Evolutionary conservation across 1,139 yeast genomes (phyloP), one percentile per base, ranked within the genome.

Genomic region (Debaryomyces coudertii): DNA sequence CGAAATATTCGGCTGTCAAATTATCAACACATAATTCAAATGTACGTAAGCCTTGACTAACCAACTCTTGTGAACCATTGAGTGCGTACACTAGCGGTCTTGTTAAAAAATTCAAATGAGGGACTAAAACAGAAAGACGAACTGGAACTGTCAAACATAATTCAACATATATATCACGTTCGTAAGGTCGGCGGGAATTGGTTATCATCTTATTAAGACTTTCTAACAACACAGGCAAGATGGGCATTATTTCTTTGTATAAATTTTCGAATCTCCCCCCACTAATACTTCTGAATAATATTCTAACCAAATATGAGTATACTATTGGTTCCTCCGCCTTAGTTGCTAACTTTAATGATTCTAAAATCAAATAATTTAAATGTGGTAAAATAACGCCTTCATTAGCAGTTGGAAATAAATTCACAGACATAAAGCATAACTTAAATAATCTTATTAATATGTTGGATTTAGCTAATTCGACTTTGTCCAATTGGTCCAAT

Each of bases 11-110:
- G 0, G 98, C 96, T 0, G 98, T 93, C 48, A 95, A 71, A 57
- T 95, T 95, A 60, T 95, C 99, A 23, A 95, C 97, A 60, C 99
- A 93, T n/a, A 93, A 76, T 59, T 95, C 99, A 48, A 95, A 78
- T 0, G 98, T 93, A 53, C 98, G 77, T 53, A 95, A 73, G 36
- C 99, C 99, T 67, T 93, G 99, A 47, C 93, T 85, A 1, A 92
- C 95, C 43, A 93, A 77, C 53, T 95, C 99, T 50, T 87, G 96
- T 1, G 92, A 78, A 0, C 97, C 97, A 60, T 89, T 88, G 49
- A 95, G 73, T 0, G 99, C 98, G 56, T 83, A 81, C 0, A 92
- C 97, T 44, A 95, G 73, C 0, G 99, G 99, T 50, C 90, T 79
- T 79, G 95, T 90, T 57, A 95, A 72, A 60, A 86, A 87, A 56